Percentiles rank a stretch among this genome's conserved stretches.
Conservation (phyloP, 164 flowering plant genomes). For the Vitis rupestris region DNA sequence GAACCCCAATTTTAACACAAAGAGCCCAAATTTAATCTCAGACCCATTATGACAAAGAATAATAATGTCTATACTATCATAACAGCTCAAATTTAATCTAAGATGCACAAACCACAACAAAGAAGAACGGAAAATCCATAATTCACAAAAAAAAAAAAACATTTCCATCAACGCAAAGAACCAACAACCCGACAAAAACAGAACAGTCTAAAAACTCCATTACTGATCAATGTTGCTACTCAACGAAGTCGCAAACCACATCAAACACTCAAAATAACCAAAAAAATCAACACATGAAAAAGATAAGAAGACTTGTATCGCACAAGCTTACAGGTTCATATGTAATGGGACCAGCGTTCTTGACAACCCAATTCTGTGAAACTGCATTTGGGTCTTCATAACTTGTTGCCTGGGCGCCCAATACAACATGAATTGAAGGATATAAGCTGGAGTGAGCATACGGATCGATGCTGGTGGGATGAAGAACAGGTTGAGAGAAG, state of each 20-base stretch:
- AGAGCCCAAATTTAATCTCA: too few relatives aligned
- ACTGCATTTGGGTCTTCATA: slow-evolving; percentile 11
- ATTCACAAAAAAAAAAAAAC: background rate
- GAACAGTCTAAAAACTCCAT: background rate
- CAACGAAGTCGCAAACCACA: background rate
- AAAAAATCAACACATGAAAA: background rate
- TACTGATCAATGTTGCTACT: background rate
- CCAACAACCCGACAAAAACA: background rate
- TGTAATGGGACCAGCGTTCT: slow-evolving; percentile 6
- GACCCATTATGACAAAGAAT: too few relatives aligned
- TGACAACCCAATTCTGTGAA: slow-evolving; percentile 9
- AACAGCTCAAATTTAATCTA: too few relatives aligned
- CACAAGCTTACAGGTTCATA: slow-evolving; percentile 10
- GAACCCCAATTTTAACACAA: too few relatives aligned
- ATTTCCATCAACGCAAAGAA: background rate
- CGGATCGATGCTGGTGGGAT: slow-evolving; percentile 13
- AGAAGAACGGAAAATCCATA: background rate
- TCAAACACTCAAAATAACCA: background rate
- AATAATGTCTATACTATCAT: too few relatives aligned
- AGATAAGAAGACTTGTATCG: background rate
- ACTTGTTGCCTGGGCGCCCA: background rate
- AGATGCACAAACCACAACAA: too few relatives aligned
- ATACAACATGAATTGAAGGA: slow-evolving; percentile 4
- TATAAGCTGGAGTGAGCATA: background rate
- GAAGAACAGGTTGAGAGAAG: background rate